Evolutionary conservation across 371 early-diverging fungal genomes (phyloP), one percentile per base, ranked within the genome.

Genomic region (Circinella minor): DNA sequence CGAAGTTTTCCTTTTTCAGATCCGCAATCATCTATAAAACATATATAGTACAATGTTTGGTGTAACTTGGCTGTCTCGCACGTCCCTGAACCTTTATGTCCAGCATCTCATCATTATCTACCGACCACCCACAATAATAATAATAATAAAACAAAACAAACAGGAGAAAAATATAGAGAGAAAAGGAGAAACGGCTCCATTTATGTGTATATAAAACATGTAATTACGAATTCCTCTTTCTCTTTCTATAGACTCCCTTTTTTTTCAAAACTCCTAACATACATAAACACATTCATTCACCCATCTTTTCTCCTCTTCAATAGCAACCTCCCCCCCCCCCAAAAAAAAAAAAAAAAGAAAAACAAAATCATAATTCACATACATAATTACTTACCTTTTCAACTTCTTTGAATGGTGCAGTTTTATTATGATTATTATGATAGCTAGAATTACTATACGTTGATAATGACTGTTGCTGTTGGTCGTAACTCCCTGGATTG

Each of bases 1-100:
- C 79, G 64, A 83, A 83, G 68, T 80, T 83, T 71, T 83, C 83
- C 69, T 80, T 80, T 71, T 83, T 83, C 17, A 83, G 69, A 55
- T 80, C 79, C 36, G 76, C 65, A 36, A 80, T 78, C 55, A 77
- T 69, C 83, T 83, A 66, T 13, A 14, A 51, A 14, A 65, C 39
- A 38, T 57, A 62, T 9, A 17, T 20, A 43, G 43, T 43, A 11
- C 3, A 27, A 27, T 3, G 18, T 51, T 51, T 51, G 51, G 57
- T 57, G 57, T 57, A 18, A 57, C 57, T 57, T 57, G 20, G 7
- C 36, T 57, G 11, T 0, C 57, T 57, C 57, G 57, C 57, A 57
- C 57, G 57, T 57, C 36, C 57, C 57, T 27, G 27, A 27, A 27
- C 27, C 27, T 27, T 27, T 27, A 27, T 27, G 27, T 27, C 27